These are phyloP conservation scores for Lentinula novae-zelandiae DNA, from an alignment of 1,284 basidiomycete species.

Conservation along the genomic window DNA sequence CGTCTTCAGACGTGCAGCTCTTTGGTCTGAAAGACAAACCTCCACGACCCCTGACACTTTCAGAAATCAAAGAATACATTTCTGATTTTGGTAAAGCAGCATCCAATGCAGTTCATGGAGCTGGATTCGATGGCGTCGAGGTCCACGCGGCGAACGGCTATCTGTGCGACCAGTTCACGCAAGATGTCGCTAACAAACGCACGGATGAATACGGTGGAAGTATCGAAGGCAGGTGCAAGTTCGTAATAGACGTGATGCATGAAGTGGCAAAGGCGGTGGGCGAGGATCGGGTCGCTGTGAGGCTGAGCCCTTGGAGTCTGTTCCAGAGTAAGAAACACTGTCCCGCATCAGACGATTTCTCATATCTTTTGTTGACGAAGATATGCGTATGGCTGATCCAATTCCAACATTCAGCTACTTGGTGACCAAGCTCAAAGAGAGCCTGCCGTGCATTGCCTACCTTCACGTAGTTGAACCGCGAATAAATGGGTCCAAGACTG, in stretches of 20 bases:
- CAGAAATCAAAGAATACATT: conserved; percentile 37
- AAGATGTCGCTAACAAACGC: conserved; percentile 37
- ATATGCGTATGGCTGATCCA: conserved; percentile 11
- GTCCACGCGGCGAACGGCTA: conserved; percentile 32
- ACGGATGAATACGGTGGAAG: conserved; percentile 48
- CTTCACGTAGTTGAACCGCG: conserved; percentile 9
- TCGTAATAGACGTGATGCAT: conserved; percentile 37
- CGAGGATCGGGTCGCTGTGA: conserved; percentile 35
- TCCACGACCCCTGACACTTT: conserved; percentile 27
- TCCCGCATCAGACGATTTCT: not conserved
- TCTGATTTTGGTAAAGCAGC: conserved; percentile 30
- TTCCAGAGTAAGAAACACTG: conserved; percentile 14
- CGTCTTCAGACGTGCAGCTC: conserved; percentile 39
- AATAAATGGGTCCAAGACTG: conserved; percentile 5
- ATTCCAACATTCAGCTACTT: conserved; percentile 8
- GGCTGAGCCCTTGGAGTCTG: conserved; percentile 38
- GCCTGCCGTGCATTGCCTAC: conserved; percentile 4
- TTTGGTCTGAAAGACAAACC: conserved; percentile 18
- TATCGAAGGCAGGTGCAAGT: conserved; percentile 41
- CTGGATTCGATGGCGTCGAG: conserved; percentile 42
- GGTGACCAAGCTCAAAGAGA: conserved; percentile 6
- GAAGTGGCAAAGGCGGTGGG: conserved; percentile 30
- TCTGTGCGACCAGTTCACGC: conserved; percentile 34
- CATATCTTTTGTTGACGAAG: not conserved
- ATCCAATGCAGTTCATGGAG: conserved; percentile 30